These are phyloP conservation scores for Fusarium mangiferae DNA, from an alignment of 2,329 filamentous ascomycete genomes.

Conservation along the genomic window DNA sequence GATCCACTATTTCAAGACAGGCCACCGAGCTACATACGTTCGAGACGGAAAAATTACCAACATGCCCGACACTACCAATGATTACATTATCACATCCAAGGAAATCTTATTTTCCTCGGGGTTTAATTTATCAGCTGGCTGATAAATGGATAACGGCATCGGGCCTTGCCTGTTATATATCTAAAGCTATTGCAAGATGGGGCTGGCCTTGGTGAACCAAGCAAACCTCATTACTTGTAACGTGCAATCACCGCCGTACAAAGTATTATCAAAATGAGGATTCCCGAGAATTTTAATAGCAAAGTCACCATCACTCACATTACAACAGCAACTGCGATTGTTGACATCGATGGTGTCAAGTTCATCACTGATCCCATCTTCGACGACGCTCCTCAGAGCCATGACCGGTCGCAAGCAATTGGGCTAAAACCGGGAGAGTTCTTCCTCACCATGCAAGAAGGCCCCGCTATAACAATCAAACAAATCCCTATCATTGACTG, in stretches of 20 bases:
- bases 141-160: background rate
- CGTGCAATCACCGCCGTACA: too few relatives aligned
- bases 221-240: fast-evolving
- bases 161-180: background rate
- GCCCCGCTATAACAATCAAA: background rate
- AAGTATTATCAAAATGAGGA: background rate
- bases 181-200: background rate
- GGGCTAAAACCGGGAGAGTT: background rate
- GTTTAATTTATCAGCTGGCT: background rate
- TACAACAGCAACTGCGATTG: background rate
- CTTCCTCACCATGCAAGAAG: background rate
- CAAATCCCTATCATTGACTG: background rate
- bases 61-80: background rate
- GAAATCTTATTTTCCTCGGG: fast-evolving
- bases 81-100: background rate
- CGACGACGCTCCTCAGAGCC: background rate
- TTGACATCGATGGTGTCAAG: background rate
- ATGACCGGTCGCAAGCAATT: background rate
- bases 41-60: background rate
- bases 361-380: conserved; percentile 4
- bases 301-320: background rate
- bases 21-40: too few relatives aligned
- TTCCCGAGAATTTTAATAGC: background rate
- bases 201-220: background rate
- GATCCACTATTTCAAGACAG: background rate